Evolutionary conservation across 805 yeast species (phyloP).

Genomic region (Lipomyces lipofer): DNA sequence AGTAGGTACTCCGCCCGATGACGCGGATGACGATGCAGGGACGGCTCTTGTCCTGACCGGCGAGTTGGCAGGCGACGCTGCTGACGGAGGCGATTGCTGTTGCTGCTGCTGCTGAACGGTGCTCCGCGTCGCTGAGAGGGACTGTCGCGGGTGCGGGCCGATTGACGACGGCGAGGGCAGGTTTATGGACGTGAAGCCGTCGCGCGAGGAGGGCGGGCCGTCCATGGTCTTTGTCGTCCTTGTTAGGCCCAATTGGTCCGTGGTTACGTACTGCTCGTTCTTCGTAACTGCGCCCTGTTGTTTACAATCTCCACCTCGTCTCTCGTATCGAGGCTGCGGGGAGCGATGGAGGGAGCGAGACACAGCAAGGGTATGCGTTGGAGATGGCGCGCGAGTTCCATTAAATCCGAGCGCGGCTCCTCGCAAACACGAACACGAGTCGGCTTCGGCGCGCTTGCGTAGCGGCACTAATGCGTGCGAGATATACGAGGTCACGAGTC

Average conservation of each 20-base stretch:
- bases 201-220: neutral
- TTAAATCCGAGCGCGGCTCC: no score
- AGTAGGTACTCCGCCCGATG: neutral
- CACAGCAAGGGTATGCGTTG: neutral
- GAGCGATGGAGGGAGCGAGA: neutral
- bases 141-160: neutral
- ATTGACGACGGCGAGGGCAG: neutral
- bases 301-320: no score
- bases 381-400: neutral
- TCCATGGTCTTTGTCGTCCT: neutral
- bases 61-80: neutral
- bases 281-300: no score
- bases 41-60: neutral
- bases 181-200: neutral
- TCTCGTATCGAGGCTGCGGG: no score
- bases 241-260: neutral
- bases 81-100: neutral
- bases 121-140: constrained; percentile 13
- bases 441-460: no score
- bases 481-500: no score
- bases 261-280: neutral
- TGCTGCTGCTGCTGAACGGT: constrained; percentile 12
- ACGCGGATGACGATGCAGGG: neutral
- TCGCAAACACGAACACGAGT: neutral
- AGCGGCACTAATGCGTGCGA: no score